Evolutionary conservation across 345 rosid genomes (phyloP), one percentile per base, ranked within the genome.

Genomic region (Stellera chamaejasme): DNA sequence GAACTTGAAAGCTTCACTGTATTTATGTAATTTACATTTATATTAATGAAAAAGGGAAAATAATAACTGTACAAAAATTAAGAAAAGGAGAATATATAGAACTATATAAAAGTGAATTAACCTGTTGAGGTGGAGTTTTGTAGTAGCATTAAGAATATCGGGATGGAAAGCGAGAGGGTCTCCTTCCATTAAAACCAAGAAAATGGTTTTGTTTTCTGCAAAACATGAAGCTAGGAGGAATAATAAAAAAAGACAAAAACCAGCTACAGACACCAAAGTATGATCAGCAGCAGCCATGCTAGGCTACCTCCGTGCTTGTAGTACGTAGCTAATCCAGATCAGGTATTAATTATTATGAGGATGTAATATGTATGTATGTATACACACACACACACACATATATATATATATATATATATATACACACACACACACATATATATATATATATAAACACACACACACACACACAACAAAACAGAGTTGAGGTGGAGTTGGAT

Each of bases 151-250:
- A 0, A 59, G 63, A 23, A 63, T 10, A 43, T 32, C 43, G 26
- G 58, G 71, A 15, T 60, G 69, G 50, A 82, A 82, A 11, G 84
- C 89, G 54, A 77, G 62, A 0, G 87, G 71, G 36, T 77, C 76
- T 60, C 79, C 89, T 71, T 85, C 89, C 77, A 85, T 65, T 69
- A 85, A 59, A 69, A 83, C 79, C 13, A 88, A 74, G 61, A 73
- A 83, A 48, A 85, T 54, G 2, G 65, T 63, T 66, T 66, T 52
- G 14, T 75, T 2, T 65, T 79, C 68, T 41, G 79, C 85, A 6
- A 59, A 59, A 58, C 69, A 59, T 19, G 23, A 19, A 69, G 47
- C 50, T 48, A 55, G 10, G 27, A 69, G 54, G 11, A 58, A 58
- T n/a, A 60, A 10, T 19, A 65, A 69, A n/a, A 67, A 3, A n/a